Evolutionary conservation across 2,329 filamentous ascomycete genomes (phyloP), one percentile per base, ranked within the genome.

Genomic region (Colletotrichum zoysiae): DNA sequence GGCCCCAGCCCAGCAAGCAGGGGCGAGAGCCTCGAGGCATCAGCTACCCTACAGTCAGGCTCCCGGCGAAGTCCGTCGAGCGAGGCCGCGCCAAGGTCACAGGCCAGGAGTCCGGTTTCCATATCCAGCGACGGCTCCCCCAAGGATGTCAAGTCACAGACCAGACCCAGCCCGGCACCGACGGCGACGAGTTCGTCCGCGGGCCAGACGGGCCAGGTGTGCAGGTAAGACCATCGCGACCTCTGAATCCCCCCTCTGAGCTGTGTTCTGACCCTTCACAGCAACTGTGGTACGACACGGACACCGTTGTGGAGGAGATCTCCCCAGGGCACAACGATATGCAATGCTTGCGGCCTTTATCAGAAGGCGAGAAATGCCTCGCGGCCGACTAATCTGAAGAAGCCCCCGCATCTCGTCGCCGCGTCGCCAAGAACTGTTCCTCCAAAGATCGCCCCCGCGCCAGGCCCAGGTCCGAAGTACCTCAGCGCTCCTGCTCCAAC

Each of bases 261-360:
- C 50, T 23, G 16, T 50, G 53, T 73, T 65, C 78, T 81, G 74
- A 82, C 67, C 23, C 53, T 23, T 67, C 60, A 44, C 74, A 99
- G 96, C 80, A 99, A 99, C 82, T 99, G 96, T 80, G 92, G 92
- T 70, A 98, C 96, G 20, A 98, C 95, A 64, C 91, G 93, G 80
- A 99, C 96, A 58, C 96, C 96, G 33, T 84, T 99, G 48, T 99
- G 96, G 96, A 90, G 96, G 79, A 90, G 96, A 78, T 97, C 95
- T 20, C 95, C 95, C 0, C 91, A 95, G 77, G 96, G 96, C 40
- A 93, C 94, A 66, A 98, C 95, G 38, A 98, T 99, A 72, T 99
- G 96, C 84, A 99, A 99, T 82, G 96, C 96, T 7, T 99, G 96
- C 79, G 96, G 96, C 53, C 87, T 99, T 20, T 99, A 99, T 81